Conservation (phyloP, 164 flowering plant genomes). For the Paratinospora sagittata region DNA sequence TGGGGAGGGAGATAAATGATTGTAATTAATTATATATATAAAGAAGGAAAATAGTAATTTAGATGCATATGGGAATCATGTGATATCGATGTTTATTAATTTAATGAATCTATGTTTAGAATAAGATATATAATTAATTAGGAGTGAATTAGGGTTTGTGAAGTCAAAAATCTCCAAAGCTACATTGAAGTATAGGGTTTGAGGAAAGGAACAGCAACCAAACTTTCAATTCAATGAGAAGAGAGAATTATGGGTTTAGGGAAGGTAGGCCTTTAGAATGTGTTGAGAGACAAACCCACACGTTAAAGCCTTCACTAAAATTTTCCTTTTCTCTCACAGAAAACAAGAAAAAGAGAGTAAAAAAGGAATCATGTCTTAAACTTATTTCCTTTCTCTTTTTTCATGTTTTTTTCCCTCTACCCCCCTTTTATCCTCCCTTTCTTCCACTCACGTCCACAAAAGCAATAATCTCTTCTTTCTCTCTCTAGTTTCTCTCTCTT, state of each 20-base stretch:
- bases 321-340: slow-evolving; percentile 25
- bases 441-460: slow-evolving; percentile 41
- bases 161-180: no score
- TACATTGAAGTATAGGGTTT: no score
- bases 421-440: slow-evolving; percentile 7
- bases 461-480: slow-evolving; percentile 13
- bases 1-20: no score
- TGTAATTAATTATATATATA: no score
- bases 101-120: no score
- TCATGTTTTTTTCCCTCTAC: slow-evolving; percentile 5
- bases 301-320: slow-evolving; percentile 32
- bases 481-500: background rate
- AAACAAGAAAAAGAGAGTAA: slow-evolving; percentile 25
- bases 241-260: background rate
- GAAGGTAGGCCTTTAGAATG: slow-evolving; percentile 26
- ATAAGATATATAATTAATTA: no score
- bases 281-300: slow-evolving; percentile 37
- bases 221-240: slow-evolving; percentile 23
- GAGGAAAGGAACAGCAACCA: slow-evolving; percentile 18
- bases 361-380: slow-evolving; percentile 31
- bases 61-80: no score
- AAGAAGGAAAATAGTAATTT: no score
- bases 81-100: no score
- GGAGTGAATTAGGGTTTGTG: no score
- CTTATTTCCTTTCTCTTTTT: slow-evolving; percentile 11